Percentiles rank a stretch among this genome's conserved stretches.
phyloP scores from a whole-genome alignment of 2,329 filamentous ascomycete genomes.

The Botrytis fabae region DNA sequence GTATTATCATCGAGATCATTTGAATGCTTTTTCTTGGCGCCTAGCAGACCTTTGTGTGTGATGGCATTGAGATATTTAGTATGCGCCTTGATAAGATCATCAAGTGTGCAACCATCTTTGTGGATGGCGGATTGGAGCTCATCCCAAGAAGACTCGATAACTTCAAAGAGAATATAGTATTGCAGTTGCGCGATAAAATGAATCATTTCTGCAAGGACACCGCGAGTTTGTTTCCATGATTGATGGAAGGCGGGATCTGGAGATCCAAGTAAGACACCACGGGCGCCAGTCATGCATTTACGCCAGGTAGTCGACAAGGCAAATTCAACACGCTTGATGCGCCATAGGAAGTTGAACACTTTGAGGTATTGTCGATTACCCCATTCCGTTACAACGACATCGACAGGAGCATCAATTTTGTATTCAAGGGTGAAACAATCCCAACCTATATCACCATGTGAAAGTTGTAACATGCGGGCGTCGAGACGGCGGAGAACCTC shows the following conservation, averaged over 20 bases:
- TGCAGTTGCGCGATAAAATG: constrained; percentile 97
- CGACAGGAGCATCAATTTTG: constrained; percentile 93
- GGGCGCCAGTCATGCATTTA: constrained; percentile 89
- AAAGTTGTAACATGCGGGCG: constrained; percentile 96
- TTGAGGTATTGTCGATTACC: constrained; percentile 96
- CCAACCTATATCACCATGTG: constrained; percentile 96
- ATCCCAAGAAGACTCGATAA: constrained; percentile 95
- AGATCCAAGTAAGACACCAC: constrained; percentile 78
- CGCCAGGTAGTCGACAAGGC: constrained; percentile 89
- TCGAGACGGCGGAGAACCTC: constrained; percentile 91
- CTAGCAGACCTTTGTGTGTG: constrained; percentile 91
- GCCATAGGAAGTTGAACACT: constrained; percentile 98
- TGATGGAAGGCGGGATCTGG: constrained; percentile 67
- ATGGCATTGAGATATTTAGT: constrained; percentile 89
- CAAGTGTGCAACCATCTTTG: constrained; percentile 85
- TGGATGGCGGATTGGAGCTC: constrained; percentile 80
- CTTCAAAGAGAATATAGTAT: constrained; percentile 98
- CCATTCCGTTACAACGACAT: constrained; percentile 96
- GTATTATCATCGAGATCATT: constrained; percentile 59
- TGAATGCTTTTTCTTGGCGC: constrained; percentile 58
- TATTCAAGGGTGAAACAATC: constrained; percentile 99
- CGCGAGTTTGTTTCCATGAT: constrained; percentile 89
- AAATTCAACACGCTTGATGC: constrained; percentile 96
- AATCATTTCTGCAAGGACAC: constrained; percentile 93
- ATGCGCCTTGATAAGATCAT: constrained; percentile 92